phyloP scores from a whole-genome alignment of 129 eudicot species.

The Chrysanthemum lavandulifolium region DNA sequence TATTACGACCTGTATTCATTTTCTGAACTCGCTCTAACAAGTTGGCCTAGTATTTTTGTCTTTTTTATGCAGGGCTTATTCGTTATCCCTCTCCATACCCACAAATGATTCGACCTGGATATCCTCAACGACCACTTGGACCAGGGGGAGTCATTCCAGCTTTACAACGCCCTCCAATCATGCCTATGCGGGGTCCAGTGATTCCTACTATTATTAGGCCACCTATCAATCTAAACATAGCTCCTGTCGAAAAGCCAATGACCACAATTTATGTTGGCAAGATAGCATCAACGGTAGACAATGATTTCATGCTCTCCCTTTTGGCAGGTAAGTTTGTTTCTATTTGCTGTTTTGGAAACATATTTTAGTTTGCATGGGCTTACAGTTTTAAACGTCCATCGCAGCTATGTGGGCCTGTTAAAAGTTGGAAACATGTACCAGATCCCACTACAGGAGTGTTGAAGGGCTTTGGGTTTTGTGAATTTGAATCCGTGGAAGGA shows the following conservation, averaged over 20 bases:
- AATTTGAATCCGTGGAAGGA: conserved; percentile 96
- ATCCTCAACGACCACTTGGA: conserved; percentile 73
- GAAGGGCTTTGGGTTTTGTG: conserved; percentile 92
- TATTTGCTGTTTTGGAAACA: background rate
- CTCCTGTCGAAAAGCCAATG: conserved; percentile 74
- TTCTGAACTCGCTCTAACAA: conserved; percentile 15
- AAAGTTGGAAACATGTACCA: conserved; percentile 94
- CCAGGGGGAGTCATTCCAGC: conserved; percentile 60
- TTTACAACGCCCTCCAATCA: conserved; percentile 70
- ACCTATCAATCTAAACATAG: conserved; percentile 45
- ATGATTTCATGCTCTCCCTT: conserved; percentile 90
- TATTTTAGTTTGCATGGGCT: background rate
- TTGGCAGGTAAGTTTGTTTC: conserved; percentile 56
- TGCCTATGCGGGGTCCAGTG: conserved; percentile 66
- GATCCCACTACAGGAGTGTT: conserved; percentile 77
- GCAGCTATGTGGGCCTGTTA: conserved; percentile 96
- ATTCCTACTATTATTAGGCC: conserved; percentile 68
- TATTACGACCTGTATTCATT: background rate
- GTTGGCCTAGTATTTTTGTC: conserved; percentile 67
- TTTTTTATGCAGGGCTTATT: conserved; percentile 61
- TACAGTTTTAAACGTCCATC: conserved; percentile 14
- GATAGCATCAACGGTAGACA: conserved; percentile 83
- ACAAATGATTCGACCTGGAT: conserved; percentile 66
- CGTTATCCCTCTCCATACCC: conserved; percentile 77
- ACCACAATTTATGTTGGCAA: conserved; percentile 91